Evolutionary conservation across 2,329 filamentous ascomycete genomes (phyloP).

Genomic region (Parascedosporium putredinis): DNA sequence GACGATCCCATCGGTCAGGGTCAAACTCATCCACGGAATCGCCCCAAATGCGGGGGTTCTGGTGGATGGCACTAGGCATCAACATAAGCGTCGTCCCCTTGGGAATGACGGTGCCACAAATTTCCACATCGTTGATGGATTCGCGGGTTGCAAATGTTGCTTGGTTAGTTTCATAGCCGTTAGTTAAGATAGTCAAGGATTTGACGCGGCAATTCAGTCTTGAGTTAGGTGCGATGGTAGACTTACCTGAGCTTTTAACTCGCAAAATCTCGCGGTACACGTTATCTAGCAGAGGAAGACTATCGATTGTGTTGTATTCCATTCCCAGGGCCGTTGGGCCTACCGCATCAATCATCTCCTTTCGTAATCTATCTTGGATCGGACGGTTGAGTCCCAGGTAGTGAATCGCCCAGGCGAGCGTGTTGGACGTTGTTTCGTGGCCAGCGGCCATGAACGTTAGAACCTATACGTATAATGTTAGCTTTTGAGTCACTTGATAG

Average conservation of each 20-base stretch:
- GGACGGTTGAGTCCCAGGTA: conserved; percentile 24
- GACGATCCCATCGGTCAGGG: conserved; percentile 27
- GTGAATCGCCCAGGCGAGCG: conserved; percentile 30
- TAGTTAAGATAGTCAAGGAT: conserved; percentile 3
- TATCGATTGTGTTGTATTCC: conserved; percentile 18
- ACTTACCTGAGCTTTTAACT: conserved; percentile 24
- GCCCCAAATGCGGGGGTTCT: conserved; percentile 27
- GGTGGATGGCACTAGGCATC: conserved; percentile 24
- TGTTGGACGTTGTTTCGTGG: conserved; percentile 32
- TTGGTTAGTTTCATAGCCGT: conserved; percentile 9
- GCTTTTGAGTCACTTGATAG: no score
- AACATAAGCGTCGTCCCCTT: conserved; percentile 25
- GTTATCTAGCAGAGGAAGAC: conserved; percentile 27
- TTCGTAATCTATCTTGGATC: conserved; percentile 26
- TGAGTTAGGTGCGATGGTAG: no score
- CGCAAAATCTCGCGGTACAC: conserved; percentile 33
- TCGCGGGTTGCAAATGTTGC: conserved; percentile 22
- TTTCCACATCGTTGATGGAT: conserved; percentile 19
- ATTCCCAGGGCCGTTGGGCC: conserved; percentile 7
- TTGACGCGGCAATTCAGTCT: background rate
- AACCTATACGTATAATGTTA: conserved; percentile 26
- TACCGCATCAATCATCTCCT: conserved; percentile 23
- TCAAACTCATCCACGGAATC: conserved; percentile 22
- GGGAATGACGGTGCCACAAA: conserved; percentile 24
- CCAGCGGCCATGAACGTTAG: conserved; percentile 34